These are phyloP conservation scores for Mangifera indica DNA, from an alignment of 345 rosid genomes.

Conservation along the genomic window DNA sequence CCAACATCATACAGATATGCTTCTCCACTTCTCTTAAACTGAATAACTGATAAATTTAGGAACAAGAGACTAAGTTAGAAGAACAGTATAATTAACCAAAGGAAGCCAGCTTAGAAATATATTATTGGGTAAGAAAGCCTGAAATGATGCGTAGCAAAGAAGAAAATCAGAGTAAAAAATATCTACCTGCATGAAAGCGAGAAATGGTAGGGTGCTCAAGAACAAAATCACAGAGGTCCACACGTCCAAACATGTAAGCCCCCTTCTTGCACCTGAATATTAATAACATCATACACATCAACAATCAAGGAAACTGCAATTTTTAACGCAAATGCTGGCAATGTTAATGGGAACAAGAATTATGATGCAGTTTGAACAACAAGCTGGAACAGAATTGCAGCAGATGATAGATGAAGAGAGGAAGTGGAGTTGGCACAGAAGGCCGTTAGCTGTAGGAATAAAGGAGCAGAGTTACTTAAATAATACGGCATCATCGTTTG, in stretches of 20 bases:
- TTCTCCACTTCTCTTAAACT: constrained; percentile 75
- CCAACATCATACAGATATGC: constrained; percentile 84
- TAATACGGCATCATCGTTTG: too few species aligned
- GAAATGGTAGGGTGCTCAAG: constrained; percentile 92
- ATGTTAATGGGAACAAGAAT: too few species aligned
- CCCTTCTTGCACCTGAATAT: constrained; percentile 69
- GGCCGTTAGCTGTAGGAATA: too few species aligned
- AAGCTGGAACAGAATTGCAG: too few species aligned
- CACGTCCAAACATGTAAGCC: constrained; percentile 96
- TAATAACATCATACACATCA: background rate
- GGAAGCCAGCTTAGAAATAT: background rate
- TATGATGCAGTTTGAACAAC: too few species aligned
- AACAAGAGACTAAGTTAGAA: constrained; percentile 13
- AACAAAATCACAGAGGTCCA: constrained; percentile 76
- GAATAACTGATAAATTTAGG: constrained; percentile 56
- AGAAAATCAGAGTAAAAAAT: background rate
- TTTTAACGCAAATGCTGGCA: background rate
- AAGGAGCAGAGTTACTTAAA: too few species aligned
- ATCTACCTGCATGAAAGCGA: constrained; percentile 88
- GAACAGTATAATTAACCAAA: background rate
- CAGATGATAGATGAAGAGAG: too few species aligned
- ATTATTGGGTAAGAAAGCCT: background rate
- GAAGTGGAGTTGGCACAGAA: too few species aligned
- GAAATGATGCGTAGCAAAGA: background rate
- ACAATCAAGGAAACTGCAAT: background rate